Base-by-base conservation (phyloP, 2,329 filamentous ascomycete species). In the Colletotrichum liriopes region DNA sequence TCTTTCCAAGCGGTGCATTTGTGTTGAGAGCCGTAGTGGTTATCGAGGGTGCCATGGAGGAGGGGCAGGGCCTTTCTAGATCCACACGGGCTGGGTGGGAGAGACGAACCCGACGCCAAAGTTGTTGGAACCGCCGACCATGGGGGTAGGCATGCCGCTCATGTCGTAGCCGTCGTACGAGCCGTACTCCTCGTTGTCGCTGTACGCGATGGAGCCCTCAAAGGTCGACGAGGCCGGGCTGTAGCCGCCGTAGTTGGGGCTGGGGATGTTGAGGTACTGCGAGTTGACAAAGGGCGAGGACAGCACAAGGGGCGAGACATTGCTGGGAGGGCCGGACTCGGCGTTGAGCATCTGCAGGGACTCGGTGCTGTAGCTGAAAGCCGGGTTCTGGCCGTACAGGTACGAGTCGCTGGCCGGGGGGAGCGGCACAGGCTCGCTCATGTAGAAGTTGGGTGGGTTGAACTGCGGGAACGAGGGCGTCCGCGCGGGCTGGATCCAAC, bases 291-390 rank as follows among this genome's bases (percentile, higher is more conserved):
- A 90, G 1, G 88, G 87, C 43, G 88, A 91, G 41, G 89, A 88
- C 65, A 91, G 82, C 75, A 86, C 83, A 77, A 90, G 78, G 20
- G 89, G 88, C 78, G 86, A 91, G 76, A 87, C 83, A 54, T 86
- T 85, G 55, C 82, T 85, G 55, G 81, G 81, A 16, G 85, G 84
- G 23, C 84, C 82, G 32, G 85, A 80, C 68, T 88, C 84, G 11
- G 85, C 82, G 73, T 86, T 85, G 76, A 91, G 82, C 76, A 89
- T 83, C 37, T 89, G 88, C 78, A 92, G 83, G 75, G 90, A 88
- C 78, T 92, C 90, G 65, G 88, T 86, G 79, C 90, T 91, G 84
- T 91, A 92, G 82, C 86, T 91, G 80, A 92, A 91, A 32, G 87
- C 84, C 20, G 88, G 86, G 75, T 88, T 90, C 55, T 83, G 76